Evolutionary conservation across 192 early-diverging fungal genomes (phyloP), one percentile per base, ranked within the genome.

Genomic region (Coemansia sp.): DNA sequence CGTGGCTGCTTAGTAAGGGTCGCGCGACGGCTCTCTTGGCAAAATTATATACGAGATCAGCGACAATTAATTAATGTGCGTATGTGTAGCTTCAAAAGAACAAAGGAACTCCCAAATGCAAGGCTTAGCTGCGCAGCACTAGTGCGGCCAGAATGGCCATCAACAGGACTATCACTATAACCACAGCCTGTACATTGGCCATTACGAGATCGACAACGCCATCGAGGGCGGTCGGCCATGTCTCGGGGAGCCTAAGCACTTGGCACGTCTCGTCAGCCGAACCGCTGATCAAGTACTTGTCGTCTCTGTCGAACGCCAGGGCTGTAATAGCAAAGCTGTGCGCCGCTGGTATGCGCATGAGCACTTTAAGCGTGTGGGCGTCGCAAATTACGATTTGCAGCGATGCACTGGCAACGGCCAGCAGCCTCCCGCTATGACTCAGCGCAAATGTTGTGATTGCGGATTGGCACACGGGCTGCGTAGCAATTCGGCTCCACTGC

Each of bases 241-340:
- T 39, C 33, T 87, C 78, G 21, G 91, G 91, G 41, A 93, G 65
- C 46, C 42, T 37, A 33, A 87, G 69, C 37, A 89, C 81, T 33
- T 79, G 72, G 73, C 89, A 90, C 1, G 89, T 88, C 40, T 89
- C 89, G 71, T 98, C 95, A 0, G 90, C 91, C 7, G 92, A 94
- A 1, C 88, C 94, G 72, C 89, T 94, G 21, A 92, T 86, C 24
- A 98, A 63, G 35, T 88, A 65, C 11, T 81, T 74, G n/a, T 79
- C 78, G 31, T 89, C 83, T 31, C 73, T 84, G 65, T 87, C 91
- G 69, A 98, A 93, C 0, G 87, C 86, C 54, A 98, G 59, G 6
- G 85, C 73, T 1, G 93, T 95, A 45, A 93, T 88, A 17, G 94
- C 87, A 66, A 96, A 92, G n/a, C 69, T 72, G 69, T 98, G 95